Evolutionary conservation across 371 early-diverging fungal species (phyloP).

Genomic region (Rhizopus arrhizus): DNA sequence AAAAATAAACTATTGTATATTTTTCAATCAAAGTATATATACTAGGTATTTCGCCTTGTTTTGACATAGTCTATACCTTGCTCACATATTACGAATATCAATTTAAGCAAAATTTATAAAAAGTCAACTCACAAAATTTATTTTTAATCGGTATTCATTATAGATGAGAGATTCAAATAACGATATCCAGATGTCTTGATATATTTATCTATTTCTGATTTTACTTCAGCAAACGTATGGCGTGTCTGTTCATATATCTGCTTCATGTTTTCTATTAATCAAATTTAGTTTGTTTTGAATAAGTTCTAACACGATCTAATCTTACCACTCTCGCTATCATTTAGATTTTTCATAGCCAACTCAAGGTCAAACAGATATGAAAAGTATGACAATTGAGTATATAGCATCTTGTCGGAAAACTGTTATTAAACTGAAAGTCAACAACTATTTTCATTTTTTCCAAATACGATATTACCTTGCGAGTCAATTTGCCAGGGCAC

Average conservation of each 20-base stretch:
- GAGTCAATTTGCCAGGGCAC: conserved; percentile 67
- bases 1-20: background rate
- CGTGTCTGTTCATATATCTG: background rate
- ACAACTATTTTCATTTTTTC: background rate
- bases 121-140: too few species aligned
- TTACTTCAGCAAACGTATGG: background rate
- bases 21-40: too few species aligned
- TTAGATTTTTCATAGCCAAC: background rate
- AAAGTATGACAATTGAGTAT: conserved; percentile 41
- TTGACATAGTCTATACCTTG: too few species aligned
- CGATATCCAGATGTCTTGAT: background rate
- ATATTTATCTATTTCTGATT: background rate
- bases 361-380: conserved; percentile 31
- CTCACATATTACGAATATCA: too few species aligned
- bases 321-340: background rate
- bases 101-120: too few species aligned
- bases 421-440: conserved; percentile 9
- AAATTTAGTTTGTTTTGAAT: too few species aligned
- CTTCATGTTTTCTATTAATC: background rate
- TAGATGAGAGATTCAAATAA: background rate
- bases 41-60: too few species aligned
- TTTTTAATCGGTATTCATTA: background rate
- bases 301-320: background rate
- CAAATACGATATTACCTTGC: conserved; percentile 47
- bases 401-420: conserved; percentile 41